phyloP scores from a whole-genome alignment of 2,329 filamentous ascomycete species.

The Fusarium tjaetaba region DNA sequence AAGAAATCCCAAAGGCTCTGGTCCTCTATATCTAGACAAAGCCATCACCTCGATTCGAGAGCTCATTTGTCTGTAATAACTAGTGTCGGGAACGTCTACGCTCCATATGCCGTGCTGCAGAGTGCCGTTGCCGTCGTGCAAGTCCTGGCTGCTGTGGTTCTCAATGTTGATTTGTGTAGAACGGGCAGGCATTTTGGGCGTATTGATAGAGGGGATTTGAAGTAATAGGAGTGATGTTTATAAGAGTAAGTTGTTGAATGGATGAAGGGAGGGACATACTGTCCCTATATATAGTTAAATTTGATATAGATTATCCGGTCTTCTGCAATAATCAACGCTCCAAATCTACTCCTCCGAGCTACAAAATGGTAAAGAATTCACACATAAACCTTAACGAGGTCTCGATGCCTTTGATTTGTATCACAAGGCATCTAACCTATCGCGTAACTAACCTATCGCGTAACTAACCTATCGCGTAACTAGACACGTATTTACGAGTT shows the following conservation, averaged over 20 bases:
- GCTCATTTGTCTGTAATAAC: no score
- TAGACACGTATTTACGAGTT: rapidly evolving
- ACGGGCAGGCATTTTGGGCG: neutral
- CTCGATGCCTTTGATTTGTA: neutral
- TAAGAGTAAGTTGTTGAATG: neutral
- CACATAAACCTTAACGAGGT: rapidly evolving
- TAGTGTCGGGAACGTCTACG: rapidly evolving
- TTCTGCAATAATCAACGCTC: rapidly evolving
- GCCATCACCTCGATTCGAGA: no score
- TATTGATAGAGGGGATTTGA: neutral
- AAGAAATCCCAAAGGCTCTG: no score
- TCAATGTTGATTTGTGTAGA: neutral
- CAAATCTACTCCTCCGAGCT: rapidly evolving
- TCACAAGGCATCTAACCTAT: neutral
- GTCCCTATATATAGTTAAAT: neutral
- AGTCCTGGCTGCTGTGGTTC: neutral
- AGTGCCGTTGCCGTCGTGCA: rapidly evolving
- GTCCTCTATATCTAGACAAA: no score
- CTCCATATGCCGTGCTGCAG: rapidly evolving
- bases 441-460: rapidly evolving
- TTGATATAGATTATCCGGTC: rapidly evolving
- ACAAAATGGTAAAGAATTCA: neutral
- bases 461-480: no score
- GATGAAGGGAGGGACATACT: rapidly evolving
- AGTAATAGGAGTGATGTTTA: neutral